These are phyloP conservation scores for Xylaria hypoxylon DNA, from an alignment of 2,329 filamentous ascomycete species.

Conservation along the genomic window DNA sequence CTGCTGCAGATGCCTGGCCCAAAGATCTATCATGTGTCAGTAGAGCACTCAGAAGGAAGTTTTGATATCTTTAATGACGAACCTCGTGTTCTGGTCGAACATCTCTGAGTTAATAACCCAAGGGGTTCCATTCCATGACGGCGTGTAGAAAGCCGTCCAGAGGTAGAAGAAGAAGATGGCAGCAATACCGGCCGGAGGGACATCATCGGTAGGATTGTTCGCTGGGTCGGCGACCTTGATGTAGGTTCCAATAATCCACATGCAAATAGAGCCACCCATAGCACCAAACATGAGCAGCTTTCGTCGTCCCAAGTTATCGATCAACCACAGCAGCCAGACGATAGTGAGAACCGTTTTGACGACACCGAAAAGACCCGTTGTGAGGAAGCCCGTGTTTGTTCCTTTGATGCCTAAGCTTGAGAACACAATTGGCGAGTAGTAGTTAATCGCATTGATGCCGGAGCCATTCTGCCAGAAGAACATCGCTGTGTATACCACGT, in stretches of 20 bases:
- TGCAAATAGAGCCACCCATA: constrained; percentile 69
- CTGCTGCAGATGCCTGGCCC: constrained; percentile 77
- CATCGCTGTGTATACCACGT: constrained; percentile 58
- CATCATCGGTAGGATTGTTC: constrained; percentile 48
- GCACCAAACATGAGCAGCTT: constrained; percentile 70
- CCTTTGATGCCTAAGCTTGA: constrained; percentile 69
- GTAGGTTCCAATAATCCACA: constrained; percentile 74
- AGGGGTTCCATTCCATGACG: constrained; percentile 77
- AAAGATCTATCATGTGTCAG: constrained; percentile 59
- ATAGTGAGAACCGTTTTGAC: constrained; percentile 72
- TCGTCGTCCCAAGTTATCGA: constrained; percentile 70
- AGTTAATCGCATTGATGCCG: constrained; percentile 78
- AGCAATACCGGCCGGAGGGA: constrained; percentile 61
- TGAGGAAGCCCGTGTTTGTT: constrained; percentile 67
- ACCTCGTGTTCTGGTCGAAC: constrained; percentile 75
- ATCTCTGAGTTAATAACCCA: constrained; percentile 84
- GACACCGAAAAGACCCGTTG: constrained; percentile 74
- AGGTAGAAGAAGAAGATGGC: constrained; percentile 80
- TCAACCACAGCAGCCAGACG: constrained; percentile 71
- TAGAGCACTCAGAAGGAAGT: background rate
- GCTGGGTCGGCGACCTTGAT: constrained; percentile 63
- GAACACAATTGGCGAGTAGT: constrained; percentile 74
- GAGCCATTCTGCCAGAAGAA: constrained; percentile 84
- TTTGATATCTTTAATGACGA: constrained; percentile 3
- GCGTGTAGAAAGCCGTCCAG: constrained; percentile 79